Evolutionary conservation across 73 alveolate species (phyloP).

Genomic region (Blepharisma stoltei): DNA sequence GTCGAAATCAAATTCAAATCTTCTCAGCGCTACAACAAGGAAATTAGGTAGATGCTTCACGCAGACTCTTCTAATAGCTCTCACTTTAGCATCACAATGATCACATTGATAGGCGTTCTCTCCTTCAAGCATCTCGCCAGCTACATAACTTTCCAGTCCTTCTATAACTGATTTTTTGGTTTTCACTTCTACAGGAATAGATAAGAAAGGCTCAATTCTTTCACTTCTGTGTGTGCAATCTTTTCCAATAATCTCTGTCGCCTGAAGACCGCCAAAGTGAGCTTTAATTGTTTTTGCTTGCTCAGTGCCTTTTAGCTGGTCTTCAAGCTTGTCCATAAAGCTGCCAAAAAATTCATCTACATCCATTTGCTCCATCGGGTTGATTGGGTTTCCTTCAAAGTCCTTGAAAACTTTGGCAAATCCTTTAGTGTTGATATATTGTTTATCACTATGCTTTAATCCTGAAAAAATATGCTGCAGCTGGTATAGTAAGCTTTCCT

Average conservation of each 20-base stretch:
- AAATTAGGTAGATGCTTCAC: slow-evolving; percentile 86
- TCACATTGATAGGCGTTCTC: slow-evolving; percentile 94
- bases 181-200: slow-evolving; percentile 85
- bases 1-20: slow-evolving; percentile 95
- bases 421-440: slow-evolving; percentile 84
- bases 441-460: slow-evolving; percentile 80
- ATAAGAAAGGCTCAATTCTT: slow-evolving; percentile 88
- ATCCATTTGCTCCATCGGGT: slow-evolving; percentile 85
- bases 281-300: slow-evolving; percentile 69
- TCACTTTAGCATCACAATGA: slow-evolving; percentile 87
- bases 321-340: slow-evolving; percentile 90
- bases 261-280: slow-evolving; percentile 83
- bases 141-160: slow-evolving; percentile 80
- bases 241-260: slow-evolving; percentile 77
- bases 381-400: slow-evolving; percentile 78
- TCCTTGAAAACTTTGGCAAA: slow-evolving; percentile 71
- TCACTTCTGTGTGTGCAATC: slow-evolving; percentile 87
- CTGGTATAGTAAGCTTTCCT: slow-evolving; percentile 73
- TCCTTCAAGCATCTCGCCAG: slow-evolving; percentile 96
- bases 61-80: slow-evolving; percentile 88
- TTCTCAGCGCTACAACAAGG: slow-evolving; percentile 83
- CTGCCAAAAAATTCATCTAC: slow-evolving; percentile 90
- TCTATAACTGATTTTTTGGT: slow-evolving; percentile 85
- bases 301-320: slow-evolving; percentile 59
- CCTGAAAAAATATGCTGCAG: slow-evolving; percentile 84